phyloP scores from a whole-genome alignment of 176 grass and related monocot genomes.

The Tuctoria greenei region DNA sequence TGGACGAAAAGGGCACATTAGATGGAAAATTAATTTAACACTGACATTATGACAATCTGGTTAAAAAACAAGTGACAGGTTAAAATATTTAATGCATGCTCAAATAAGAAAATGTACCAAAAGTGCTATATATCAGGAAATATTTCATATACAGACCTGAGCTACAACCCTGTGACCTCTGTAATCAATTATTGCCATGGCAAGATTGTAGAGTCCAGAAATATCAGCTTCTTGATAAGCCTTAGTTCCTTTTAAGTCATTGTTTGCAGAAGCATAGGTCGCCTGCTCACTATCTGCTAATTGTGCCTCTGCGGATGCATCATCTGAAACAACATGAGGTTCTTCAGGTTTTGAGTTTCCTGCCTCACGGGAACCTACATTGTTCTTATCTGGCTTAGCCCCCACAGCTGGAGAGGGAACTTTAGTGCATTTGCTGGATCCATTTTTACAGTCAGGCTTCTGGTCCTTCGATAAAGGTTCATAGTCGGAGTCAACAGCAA shows the following conservation, averaged over 20 bases:
- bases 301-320: slow-evolving; percentile 67
- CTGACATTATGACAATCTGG: not conserved
- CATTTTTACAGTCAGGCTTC: slow-evolving; percentile 44
- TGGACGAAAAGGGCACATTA: not conserved
- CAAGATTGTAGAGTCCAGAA: slow-evolving; percentile 94
- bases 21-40: not conserved
- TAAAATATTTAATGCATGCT: not conserved
- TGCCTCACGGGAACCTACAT: slow-evolving; percentile 3
- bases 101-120: slow-evolving; percentile 7
- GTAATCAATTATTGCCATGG: slow-evolving; percentile 98
- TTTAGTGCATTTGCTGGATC: slow-evolving; percentile 14
- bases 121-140: slow-evolving; percentile 3
- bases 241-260: slow-evolving; percentile 97
- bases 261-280: slow-evolving; percentile 98
- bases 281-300: slow-evolving; percentile 90
- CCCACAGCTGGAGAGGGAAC: slow-evolving; percentile 27
- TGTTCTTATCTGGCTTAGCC: slow-evolving; percentile 27
- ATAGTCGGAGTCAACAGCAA: slow-evolving; percentile 86
- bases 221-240: slow-evolving; percentile 98
- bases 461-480: slow-evolving; percentile 68
- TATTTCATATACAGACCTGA: slow-evolving; percentile 53
- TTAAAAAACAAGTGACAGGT: not conserved
- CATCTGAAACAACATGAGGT: slow-evolving; percentile 34
- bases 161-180: slow-evolving; percentile 98
- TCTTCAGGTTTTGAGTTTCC: slow-evolving; percentile 31